These are phyloP conservation scores for Mytilinidion resinicola DNA, from an alignment of 495 filamentous ascomycete genomes.

Conservation along the genomic window DNA sequence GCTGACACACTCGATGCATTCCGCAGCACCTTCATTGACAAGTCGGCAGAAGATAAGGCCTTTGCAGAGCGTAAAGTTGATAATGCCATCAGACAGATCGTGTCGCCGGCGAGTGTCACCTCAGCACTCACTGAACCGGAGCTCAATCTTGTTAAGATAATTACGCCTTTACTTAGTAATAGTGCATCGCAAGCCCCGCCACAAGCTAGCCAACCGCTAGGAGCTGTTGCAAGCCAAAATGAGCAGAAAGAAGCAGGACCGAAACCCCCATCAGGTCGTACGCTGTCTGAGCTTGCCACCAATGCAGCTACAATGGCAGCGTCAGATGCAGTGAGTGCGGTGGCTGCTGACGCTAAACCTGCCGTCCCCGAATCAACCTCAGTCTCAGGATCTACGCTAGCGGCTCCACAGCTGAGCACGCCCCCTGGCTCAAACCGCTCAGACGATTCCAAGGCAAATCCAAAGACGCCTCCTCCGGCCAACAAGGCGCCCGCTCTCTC, in stretches of 20 bases:
- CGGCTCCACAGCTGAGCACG: not conserved
- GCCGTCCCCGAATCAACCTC: not conserved
- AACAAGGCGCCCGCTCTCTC: too few relatives aligned
- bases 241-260: not conserved
- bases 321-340: slow-evolving; percentile 2
- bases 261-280: not conserved
- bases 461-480: too few relatives aligned
- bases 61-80: slow-evolving; percentile 8
- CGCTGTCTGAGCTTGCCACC: slow-evolving; percentile 1
- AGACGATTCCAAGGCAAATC: too few relatives aligned
- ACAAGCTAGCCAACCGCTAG: not conserved
- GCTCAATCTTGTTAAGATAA: not conserved
- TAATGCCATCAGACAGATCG: slow-evolving; percentile 15
- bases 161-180: not conserved
- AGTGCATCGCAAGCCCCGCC: not conserved
- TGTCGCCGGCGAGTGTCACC: not conserved
- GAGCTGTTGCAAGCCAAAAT: not conserved
- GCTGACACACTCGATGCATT: slow-evolving; percentile 22
- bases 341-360: slow-evolving; percentile 17
- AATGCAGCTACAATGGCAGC: not conserved
- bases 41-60: not conserved
- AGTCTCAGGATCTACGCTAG: not conserved
- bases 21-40: slow-evolving; percentile 10
- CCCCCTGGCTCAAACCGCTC: too few relatives aligned
- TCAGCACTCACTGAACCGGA: not conserved